Conservation (phyloP, 768 basidiomycete genomes). For the Pulveroboletus sp. region DNA sequence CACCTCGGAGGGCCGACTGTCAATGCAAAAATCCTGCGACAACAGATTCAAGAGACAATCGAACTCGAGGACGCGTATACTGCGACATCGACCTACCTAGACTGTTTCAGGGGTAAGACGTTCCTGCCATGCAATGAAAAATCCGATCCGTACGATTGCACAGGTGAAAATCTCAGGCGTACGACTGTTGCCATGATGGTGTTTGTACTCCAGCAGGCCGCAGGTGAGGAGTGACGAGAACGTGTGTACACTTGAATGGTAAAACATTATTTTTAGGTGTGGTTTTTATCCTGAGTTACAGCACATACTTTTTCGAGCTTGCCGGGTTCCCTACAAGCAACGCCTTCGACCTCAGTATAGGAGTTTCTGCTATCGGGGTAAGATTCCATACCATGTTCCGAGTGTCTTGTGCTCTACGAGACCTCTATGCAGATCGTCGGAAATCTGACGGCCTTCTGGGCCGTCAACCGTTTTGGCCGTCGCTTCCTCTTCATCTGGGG, state of each 20-base stretch:
- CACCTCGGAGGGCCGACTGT: conserved; percentile 20
- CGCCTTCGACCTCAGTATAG: conserved; percentile 31
- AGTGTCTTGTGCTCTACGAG: background rate
- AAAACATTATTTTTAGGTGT: conserved; percentile 15
- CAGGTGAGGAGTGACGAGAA: conserved; percentile 10
- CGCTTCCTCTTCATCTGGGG: conserved; percentile 28
- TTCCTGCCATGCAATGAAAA: background rate
- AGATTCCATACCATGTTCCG: background rate
- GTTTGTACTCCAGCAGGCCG: conserved; percentile 25
- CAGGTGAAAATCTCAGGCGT: conserved; percentile 23
- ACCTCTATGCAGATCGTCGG: conserved; percentile 16
- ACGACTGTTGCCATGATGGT: conserved; percentile 30
- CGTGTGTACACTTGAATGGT: background rate
- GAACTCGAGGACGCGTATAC: conserved; percentile 27
- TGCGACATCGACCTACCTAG: conserved; percentile 24
- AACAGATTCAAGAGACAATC: conserved; percentile 29
- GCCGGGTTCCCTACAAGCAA: conserved; percentile 26
- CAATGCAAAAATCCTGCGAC: conserved; percentile 19
- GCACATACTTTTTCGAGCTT: conserved; percentile 35
- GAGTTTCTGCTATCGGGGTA: conserved; percentile 27
- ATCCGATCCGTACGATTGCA: background rate
- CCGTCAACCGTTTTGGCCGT: conserved; percentile 22
- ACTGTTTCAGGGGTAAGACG: conserved; percentile 29
- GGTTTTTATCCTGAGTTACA: conserved; percentile 25
- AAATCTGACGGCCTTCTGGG: conserved; percentile 25